These are phyloP conservation scores for Aspergillus melleus DNA, from an alignment of 2,329 filamentous ascomycete genomes.

Conservation along the genomic window DNA sequence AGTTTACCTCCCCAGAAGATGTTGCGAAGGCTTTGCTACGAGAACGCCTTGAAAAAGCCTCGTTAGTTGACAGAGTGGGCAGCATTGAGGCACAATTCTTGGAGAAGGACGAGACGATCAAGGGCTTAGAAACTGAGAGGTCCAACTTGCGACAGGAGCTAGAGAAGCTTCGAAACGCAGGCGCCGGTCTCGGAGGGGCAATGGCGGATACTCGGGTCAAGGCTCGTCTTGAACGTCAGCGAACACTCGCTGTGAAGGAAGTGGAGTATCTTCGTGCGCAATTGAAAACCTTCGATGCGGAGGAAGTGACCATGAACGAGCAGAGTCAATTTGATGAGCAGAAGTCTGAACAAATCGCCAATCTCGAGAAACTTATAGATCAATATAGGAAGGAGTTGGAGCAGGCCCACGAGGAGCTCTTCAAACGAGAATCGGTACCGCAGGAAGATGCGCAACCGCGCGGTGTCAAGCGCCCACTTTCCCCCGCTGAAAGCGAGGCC, in stretches of 20 bases:
- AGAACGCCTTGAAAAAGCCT: conserved; percentile 76
- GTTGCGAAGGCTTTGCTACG: conserved; percentile 81
- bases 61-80: conserved; percentile 78
- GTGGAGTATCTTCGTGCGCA: conserved; percentile 92
- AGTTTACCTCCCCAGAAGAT: conserved; percentile 85
- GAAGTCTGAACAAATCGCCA: conserved; percentile 71
- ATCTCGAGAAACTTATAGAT: conserved; percentile 84
- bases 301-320: conserved; percentile 78
- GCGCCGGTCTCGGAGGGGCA: conserved; percentile 37
- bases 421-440: conserved; percentile 57
- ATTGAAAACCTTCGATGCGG: conserved; percentile 80
- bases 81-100: conserved; percentile 73
- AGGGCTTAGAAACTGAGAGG: conserved; percentile 69
- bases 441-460: conserved; percentile 43
- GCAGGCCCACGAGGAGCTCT: conserved; percentile 71
- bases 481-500: conserved; percentile 55
- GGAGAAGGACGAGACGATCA: conserved; percentile 75
- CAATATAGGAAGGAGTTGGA: conserved; percentile 81
- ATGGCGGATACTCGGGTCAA: conserved; percentile 66
- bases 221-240: conserved; percentile 79
- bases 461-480: conserved; percentile 65
- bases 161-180: conserved; percentile 63
- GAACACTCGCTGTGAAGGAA: conserved; percentile 82
- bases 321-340: conserved; percentile 71
- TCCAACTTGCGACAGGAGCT: conserved; percentile 65